These are phyloP conservation scores for Ophiostoma montium DNA, from an alignment of 2,329 filamentous ascomycete species.

Conservation along the genomic window DNA sequence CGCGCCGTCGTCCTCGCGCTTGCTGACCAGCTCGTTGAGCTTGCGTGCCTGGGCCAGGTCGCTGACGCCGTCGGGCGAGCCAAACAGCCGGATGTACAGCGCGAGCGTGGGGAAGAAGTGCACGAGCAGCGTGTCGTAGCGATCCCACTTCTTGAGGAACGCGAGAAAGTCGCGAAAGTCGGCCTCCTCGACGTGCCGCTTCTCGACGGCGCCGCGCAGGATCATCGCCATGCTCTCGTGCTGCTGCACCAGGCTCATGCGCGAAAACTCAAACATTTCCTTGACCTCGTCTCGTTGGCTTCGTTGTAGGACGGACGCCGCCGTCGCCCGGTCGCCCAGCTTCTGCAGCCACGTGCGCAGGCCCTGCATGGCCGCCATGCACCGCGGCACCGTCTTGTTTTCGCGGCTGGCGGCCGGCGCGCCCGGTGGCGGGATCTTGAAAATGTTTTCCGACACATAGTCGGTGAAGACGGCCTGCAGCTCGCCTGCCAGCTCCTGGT, in stretches of 20 bases:
- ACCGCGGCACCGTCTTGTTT: constrained; percentile 57
- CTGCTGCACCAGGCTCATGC: constrained; percentile 67
- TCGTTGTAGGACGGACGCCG: constrained; percentile 60
- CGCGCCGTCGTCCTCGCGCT: constrained; percentile 47
- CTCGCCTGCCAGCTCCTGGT: constrained; percentile 37
- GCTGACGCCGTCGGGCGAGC: constrained; percentile 58
- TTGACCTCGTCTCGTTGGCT: constrained; percentile 44
- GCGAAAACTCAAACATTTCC: constrained; percentile 70
- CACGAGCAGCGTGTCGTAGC: constrained; percentile 58
- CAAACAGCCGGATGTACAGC: constrained; percentile 62
- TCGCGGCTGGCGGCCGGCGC: constrained; percentile 28
- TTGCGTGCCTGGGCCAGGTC: constrained; percentile 32
- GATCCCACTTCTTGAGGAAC: constrained; percentile 54
- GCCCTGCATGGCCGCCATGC: constrained; percentile 59
- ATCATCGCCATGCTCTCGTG: constrained; percentile 82
- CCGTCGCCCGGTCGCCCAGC: constrained; percentile 62
- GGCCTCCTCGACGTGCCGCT: constrained; percentile 50
- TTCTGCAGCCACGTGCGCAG: constrained; percentile 65
- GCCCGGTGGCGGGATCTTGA: constrained; percentile 33
- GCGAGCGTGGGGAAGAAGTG: constrained; percentile 75
- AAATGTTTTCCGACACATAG: constrained; percentile 42
- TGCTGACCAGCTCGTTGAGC: constrained; percentile 33
- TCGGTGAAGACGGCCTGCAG: constrained; percentile 36
- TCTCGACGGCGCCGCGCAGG: constrained; percentile 63
- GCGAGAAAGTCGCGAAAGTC: constrained; percentile 64